phyloP scores from a whole-genome alignment of 1,284 basidiomycete species.

The Sporisorium sorghi region DNA sequence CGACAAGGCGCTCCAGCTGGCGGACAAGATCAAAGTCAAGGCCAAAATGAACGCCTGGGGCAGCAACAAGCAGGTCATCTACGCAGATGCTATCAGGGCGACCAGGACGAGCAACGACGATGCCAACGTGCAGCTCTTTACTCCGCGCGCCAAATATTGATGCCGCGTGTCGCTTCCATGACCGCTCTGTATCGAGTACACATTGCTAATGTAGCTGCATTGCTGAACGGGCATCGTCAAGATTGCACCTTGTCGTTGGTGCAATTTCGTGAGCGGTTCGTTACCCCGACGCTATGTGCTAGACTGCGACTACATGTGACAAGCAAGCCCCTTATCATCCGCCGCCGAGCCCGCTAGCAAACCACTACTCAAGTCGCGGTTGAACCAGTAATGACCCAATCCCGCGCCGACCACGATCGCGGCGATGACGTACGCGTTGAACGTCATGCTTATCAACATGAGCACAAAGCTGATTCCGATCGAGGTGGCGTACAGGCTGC shows the following conservation, averaged over 20 bases:
- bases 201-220: neutral
- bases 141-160: slow-evolving; percentile 38
- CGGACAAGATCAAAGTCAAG: slow-evolving; percentile 69
- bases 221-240: neutral
- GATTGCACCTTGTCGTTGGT: neutral
- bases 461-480: slow-evolving; percentile 50
- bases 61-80: slow-evolving; percentile 71
- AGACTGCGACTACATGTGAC: slow-evolving; percentile 15
- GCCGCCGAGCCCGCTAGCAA: neutral
- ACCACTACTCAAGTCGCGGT: slow-evolving; percentile 7
- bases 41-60: slow-evolving; percentile 72
- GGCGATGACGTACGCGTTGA: slow-evolving; percentile 54
- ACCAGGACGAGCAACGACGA: slow-evolving; percentile 41
- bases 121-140: slow-evolving; percentile 19
- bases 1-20: slow-evolving; percentile 70
- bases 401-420: slow-evolving; percentile 52
- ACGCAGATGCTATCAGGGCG: slow-evolving; percentile 33
- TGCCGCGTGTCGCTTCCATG: neutral
- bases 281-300: too few relatives aligned
- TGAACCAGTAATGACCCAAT: slow-evolving; percentile 48
- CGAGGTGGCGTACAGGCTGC: slow-evolving; percentile 40
- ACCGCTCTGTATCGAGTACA: too few relatives aligned
- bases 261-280: too few relatives aligned
- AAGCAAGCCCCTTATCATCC: slow-evolving; percentile 30
- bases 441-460: slow-evolving; percentile 63